Base-by-base conservation (phyloP, 2,329 filamentous ascomycete genomes). In the Fusarium heterosporum region DNA sequence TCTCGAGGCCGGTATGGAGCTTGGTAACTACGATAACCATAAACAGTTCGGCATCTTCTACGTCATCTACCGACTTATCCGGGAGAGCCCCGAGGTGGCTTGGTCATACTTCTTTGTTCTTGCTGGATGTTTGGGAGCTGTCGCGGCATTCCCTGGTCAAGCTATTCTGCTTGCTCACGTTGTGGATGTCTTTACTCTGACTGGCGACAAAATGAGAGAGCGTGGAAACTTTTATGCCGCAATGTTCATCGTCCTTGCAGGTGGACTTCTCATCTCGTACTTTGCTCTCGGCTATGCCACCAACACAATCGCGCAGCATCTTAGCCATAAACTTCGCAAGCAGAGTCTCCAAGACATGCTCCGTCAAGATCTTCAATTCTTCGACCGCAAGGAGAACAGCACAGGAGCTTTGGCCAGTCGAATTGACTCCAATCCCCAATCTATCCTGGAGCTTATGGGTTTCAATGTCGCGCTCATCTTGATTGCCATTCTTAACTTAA, bases 171-270 rank as follows among this genome's bases (percentile, higher is more conserved):
- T 83, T 32, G 77, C 78, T 12, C 76, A 75, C 43, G 75, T 81
- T 14, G 77, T 81, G 43, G 75, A 81, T 8, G 78, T 82, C 8
- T 83, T 83, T 55, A 76, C 73, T 3, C 57, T 78, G 3, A 67
- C 70, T 7, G 74, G 75, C 3, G 66, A 75, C 2, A 72, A 63
- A 6, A 77, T 80, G 75, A 72, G 72, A 8, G 61, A 74, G 3
- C 71, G 72, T 1, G 85, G 83, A 10, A 80, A 87, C 69, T 87
- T 86, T 67, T 86, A 79, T 74, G 81, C 84, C 0, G 76, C 81
- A 50, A 87, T 87, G 84, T 87, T 87, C 62, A 81, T 85, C 42
- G 77, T 85, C 2, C 68, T 85, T 36, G 83, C 84, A 4, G 75
- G 77, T 5, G 82, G 78, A 4, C 76, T 78, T n/a, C 74, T 83